Conservation (phyloP, 2,329 filamentous ascomycete genomes). For the Xylariaceae sp. region DNA sequence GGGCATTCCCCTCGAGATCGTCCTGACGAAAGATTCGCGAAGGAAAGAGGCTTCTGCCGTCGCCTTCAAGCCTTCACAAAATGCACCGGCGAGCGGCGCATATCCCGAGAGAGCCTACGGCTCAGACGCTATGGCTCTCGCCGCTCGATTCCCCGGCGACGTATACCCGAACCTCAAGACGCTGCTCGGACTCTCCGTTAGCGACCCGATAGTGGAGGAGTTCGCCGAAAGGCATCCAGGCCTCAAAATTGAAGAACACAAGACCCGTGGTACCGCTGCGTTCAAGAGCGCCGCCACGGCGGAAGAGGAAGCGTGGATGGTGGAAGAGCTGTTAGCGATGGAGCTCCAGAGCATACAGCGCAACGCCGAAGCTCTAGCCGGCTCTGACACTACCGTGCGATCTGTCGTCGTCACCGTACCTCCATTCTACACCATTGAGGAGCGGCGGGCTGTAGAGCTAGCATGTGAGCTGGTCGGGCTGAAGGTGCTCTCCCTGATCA, state of each 20-base stretch:
- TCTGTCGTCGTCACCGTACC: slow-evolving; percentile 87
- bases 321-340: slow-evolving; percentile 95
- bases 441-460: slow-evolving; percentile 77
- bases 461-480: slow-evolving; percentile 84
- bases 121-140: slow-evolving; percentile 80
- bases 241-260: slow-evolving; percentile 56
- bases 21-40: slow-evolving; percentile 94
- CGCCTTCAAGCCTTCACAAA: slow-evolving; percentile 80
- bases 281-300: slow-evolving; percentile 65
- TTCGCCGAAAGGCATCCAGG: slow-evolving; percentile 75
- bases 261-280: slow-evolving; percentile 61
- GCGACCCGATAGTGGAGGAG: slow-evolving; percentile 54
- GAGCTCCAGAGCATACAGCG: slow-evolving; percentile 83
- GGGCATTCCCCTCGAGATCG: slow-evolving; percentile 93
- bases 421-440: slow-evolving; percentile 81
- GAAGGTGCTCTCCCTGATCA: slow-evolving; percentile 76
- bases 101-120: slow-evolving; percentile 91
- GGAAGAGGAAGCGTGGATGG: slow-evolving; percentile 60
- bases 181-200: slow-evolving; percentile 67
- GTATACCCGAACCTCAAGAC: slow-evolving; percentile 92
- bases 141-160: slow-evolving; percentile 82
- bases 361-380: slow-evolving; percentile 80
- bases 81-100: slow-evolving; percentile 51
- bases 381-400: slow-evolving; percentile 63
- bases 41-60: slow-evolving; percentile 89